Conservation (phyloP, 139 green algal species). For the Spirogloea muscicola region DNA sequence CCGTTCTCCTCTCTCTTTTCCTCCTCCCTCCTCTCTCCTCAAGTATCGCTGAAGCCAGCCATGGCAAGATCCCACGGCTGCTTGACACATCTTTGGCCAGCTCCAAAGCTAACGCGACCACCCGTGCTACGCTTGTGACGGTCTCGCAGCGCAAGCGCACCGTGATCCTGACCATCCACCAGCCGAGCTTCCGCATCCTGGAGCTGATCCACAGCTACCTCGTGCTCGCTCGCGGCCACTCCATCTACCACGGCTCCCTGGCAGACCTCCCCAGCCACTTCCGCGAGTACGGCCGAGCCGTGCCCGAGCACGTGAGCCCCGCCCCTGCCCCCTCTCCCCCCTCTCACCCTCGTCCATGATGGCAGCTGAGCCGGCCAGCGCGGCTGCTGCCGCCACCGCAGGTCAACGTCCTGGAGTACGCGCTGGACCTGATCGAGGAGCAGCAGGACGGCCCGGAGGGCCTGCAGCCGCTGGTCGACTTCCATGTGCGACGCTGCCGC, state of each 20-base stretch:
- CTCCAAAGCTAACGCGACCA: too few relatives aligned
- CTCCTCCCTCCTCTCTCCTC: too few relatives aligned
- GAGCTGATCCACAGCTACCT: constrained; percentile 60
- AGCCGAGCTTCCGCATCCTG: constrained; percentile 71
- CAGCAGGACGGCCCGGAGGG: constrained; percentile 14
- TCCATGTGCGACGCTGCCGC: constrained; percentile 25
- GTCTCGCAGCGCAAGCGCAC: constrained; percentile 18
- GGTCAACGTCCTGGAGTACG: constrained; percentile 43
- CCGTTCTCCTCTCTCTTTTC: too few relatives aligned
- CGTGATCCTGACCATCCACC: constrained; percentile 71
- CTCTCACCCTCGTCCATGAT: too few relatives aligned
- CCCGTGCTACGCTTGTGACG: too few relatives aligned
- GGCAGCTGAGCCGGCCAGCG: background rate
- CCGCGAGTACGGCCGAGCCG: constrained; percentile 14
- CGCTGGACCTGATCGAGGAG: constrained; percentile 42
- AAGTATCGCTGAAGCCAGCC: too few relatives aligned
- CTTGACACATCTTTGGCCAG: too few relatives aligned
- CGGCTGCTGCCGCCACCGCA: background rate
- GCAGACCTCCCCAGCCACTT: constrained; percentile 19
- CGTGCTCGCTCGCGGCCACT: constrained; percentile 16
- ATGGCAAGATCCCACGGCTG: too few relatives aligned
- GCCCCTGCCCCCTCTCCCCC: background rate
- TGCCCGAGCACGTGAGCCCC: constrained; percentile 38
- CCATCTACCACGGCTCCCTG: constrained; percentile 33
- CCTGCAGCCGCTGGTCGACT: constrained; percentile 19